A percentile compares a stretch with the other conserved stretches of the same genome.
Conservation (phyloP, 1,284 basidiomycete species). For the Takashimella tepidaria region DNA sequence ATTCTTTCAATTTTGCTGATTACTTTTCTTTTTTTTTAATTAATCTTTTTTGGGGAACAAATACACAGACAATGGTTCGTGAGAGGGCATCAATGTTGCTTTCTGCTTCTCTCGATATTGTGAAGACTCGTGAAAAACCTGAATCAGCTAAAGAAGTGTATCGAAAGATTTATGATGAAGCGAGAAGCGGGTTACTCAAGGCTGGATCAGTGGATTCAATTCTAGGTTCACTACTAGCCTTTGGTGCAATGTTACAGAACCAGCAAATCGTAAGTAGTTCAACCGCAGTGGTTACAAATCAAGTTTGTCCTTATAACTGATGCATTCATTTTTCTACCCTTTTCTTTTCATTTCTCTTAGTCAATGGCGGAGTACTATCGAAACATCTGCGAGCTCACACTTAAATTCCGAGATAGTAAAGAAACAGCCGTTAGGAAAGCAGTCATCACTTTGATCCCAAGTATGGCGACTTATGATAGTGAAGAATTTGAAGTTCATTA, state of each 20-base stretch:
- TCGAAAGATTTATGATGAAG: slow-evolving; percentile 77
- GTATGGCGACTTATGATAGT: slow-evolving; percentile 88
- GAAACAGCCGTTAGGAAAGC: slow-evolving; percentile 83
- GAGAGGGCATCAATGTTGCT: slow-evolving; percentile 88
- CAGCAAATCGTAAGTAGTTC: slow-evolving; percentile 73
- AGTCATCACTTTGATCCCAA: slow-evolving; percentile 89
- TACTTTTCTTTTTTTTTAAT: no score
- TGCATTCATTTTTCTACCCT: no score
- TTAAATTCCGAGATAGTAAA: slow-evolving; percentile 80
- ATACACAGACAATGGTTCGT: slow-evolving; percentile 61
- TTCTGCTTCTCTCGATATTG: slow-evolving; percentile 80
- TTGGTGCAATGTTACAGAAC: slow-evolving; percentile 84
- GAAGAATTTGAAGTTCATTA: slow-evolving; percentile 84
- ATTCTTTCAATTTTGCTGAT: no score
- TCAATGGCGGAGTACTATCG: slow-evolving; percentile 91
- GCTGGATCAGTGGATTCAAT: slow-evolving; percentile 69
- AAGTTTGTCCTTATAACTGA: no score
- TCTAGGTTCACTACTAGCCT: slow-evolving; percentile 88
- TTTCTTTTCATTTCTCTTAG: slow-evolving; percentile 47
- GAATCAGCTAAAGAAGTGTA: slow-evolving; percentile 53
- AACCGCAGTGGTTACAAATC: no score
- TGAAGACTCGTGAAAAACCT: slow-evolving; percentile 53
- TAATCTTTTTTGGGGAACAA: neutral
- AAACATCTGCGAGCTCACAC: slow-evolving; percentile 83
- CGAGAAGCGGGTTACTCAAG: slow-evolving; percentile 77